These are phyloP conservation scores for Ambrosiella beaveri DNA, from an alignment of 2,329 filamentous ascomycete species.

Conservation along the genomic window DNA sequence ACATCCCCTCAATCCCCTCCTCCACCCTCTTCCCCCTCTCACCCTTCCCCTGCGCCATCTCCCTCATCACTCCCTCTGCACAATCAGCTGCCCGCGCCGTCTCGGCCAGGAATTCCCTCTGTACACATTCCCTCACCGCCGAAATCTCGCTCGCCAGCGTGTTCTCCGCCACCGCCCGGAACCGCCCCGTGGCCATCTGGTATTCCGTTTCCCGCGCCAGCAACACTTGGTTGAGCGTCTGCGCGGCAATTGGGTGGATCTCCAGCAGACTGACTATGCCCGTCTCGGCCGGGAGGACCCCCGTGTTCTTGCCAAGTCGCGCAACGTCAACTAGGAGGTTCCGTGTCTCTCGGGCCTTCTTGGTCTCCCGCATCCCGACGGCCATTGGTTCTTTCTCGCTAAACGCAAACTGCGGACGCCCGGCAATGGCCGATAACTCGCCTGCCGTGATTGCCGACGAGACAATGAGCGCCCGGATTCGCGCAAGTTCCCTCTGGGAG, in stretches of 20 bases:
- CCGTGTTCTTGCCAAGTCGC: constrained; percentile 22
- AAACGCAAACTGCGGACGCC: constrained; percentile 27
- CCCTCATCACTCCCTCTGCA: constrained; percentile 60
- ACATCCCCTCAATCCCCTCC: constrained; percentile 61
- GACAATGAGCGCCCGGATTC: constrained; percentile 59
- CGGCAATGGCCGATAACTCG: constrained; percentile 53
- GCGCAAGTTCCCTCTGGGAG: constrained; percentile 58
- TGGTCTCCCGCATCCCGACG: too few relatives aligned
- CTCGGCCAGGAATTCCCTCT: constrained; percentile 37
- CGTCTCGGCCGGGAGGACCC: constrained; percentile 15
- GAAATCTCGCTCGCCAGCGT: constrained; percentile 33
- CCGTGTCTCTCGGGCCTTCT: not conserved
- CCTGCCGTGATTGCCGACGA: constrained; percentile 80
- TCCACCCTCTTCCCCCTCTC: constrained; percentile 65
- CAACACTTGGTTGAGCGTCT: constrained; percentile 31
- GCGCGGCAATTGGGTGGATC: constrained; percentile 34
- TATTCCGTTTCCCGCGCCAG: constrained; percentile 34
- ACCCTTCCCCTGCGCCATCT: constrained; percentile 60
- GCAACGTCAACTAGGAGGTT: constrained; percentile 28
- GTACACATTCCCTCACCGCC: constrained; percentile 28
- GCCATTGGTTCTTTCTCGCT: constrained; percentile 15
- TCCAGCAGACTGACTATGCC: constrained; percentile 25
- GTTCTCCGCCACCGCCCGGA: constrained; percentile 39
- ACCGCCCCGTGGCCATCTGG: constrained; percentile 40
- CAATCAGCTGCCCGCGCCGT: constrained; percentile 56